Percentiles rank a stretch among this genome's conserved stretches.
Evolutionary conservation across 2,329 filamentous ascomycete genomes (phyloP).

Genomic region (Falciphora oryzae): DNA sequence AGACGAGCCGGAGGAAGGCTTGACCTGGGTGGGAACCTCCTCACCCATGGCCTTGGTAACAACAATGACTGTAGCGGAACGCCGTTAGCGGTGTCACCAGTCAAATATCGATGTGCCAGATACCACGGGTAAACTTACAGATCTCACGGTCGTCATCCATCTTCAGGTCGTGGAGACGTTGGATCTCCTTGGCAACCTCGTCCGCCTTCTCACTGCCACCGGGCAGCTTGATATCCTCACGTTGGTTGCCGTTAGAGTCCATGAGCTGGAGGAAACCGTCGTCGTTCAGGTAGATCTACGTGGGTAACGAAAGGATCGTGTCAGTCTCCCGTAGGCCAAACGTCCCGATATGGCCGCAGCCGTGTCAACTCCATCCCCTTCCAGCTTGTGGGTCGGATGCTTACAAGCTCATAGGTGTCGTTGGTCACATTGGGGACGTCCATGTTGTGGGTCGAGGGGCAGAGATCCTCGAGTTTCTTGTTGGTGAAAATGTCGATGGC

Average conservation of each 20-base stretch:
- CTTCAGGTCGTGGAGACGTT: constrained; percentile 59
- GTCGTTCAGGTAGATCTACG: constrained; percentile 85
- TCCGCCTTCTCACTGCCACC: constrained; percentile 45
- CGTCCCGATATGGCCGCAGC: neutral
- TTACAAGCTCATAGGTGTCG: constrained; percentile 89
- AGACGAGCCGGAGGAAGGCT: constrained; percentile 4
- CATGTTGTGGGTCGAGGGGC: constrained; percentile 96
- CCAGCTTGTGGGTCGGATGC: constrained; percentile 24
- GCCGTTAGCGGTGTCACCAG: constrained; percentile 17
- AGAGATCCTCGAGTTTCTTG: constrained; percentile 99
- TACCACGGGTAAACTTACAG: constrained; percentile 59
- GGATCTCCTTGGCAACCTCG: constrained; percentile 83
- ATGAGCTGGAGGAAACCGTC: constrained; percentile 95
- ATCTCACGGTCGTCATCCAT: constrained; percentile 78
- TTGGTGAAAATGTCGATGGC: constrained; percentile 98
- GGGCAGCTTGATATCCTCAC: constrained; percentile 92
- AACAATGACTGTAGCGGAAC: constrained; percentile 62
- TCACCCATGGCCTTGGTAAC: constrained; percentile 96
- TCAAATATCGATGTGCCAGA: neutral
- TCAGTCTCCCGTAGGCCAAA: neutral
- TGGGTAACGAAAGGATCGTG: constrained; percentile 2
- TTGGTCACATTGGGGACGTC: constrained; percentile 92
- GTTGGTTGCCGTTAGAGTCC: constrained; percentile 76
- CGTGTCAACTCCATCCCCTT: neutral
- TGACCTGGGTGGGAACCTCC: constrained; percentile 54